phyloP scores from a whole-genome alignment of 2,329 filamentous ascomycete species.

The Lasiodiplodia citricola region DNA sequence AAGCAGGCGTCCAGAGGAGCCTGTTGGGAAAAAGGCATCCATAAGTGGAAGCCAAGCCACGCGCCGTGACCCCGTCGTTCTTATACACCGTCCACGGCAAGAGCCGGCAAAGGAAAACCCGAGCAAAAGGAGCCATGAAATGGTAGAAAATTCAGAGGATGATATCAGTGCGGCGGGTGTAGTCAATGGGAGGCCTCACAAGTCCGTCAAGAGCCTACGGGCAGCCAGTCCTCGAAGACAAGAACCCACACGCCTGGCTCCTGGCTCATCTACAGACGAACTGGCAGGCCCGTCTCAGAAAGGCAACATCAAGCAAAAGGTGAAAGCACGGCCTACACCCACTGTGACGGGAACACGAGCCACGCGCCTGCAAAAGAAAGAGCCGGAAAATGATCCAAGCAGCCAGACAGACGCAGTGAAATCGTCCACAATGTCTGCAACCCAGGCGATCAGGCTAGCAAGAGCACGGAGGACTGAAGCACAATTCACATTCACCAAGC shows the following conservation, averaged over 20 bases:
- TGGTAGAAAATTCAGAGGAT: background rate
- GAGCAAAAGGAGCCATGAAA: background rate
- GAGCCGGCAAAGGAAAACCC: background rate
- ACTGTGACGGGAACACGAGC: background rate
- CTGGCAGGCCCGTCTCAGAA: background rate
- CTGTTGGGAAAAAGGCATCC: background rate
- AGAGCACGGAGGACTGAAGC: slow-evolving; percentile 8
- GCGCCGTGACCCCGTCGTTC: background rate
- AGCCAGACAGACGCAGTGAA: background rate
- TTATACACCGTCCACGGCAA: background rate
- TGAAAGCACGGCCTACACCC: background rate
- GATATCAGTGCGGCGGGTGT: background rate
- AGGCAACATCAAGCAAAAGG: background rate
- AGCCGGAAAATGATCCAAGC: background rate
- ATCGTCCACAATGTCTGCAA: background rate
- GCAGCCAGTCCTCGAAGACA: background rate
- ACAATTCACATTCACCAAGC: background rate
- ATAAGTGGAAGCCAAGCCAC: background rate
- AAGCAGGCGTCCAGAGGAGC: background rate
- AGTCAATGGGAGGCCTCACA: background rate
- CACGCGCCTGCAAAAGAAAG: background rate
- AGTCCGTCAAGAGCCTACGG: slow-evolving; percentile 8
- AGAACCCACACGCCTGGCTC: background rate
- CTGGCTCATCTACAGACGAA: slow-evolving; percentile 1
- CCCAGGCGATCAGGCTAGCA: slow-evolving; percentile 4